Conservation (phyloP, 163 green algal genomes). For the Volvox carteri region DNA sequence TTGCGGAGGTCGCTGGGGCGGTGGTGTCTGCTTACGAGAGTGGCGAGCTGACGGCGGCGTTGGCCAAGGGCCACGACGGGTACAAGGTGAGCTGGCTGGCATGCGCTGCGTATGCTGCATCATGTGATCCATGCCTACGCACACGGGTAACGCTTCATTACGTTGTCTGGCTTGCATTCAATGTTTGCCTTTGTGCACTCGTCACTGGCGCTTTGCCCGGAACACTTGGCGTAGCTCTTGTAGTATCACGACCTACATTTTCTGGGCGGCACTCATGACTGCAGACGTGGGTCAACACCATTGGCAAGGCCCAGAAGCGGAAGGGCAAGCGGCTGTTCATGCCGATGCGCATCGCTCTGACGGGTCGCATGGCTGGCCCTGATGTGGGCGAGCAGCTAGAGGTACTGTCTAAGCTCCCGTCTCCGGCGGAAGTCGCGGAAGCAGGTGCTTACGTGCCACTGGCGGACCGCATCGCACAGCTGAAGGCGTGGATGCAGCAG, state of each 20-base stretch:
- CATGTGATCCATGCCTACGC: too few species aligned
- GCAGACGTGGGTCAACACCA: constrained; percentile 88
- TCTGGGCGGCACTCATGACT: too few species aligned
- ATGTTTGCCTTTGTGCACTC: not conserved
- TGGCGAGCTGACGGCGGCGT: constrained; percentile 86
- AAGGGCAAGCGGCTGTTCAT: constrained; percentile 99
- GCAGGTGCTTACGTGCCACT: constrained; percentile 76
- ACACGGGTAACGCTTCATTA: not conserved
- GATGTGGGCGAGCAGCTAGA: constrained; percentile 92
- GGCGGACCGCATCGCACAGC: constrained; percentile 77
- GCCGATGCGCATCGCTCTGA: constrained; percentile 95
- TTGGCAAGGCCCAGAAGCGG: constrained; percentile 94
- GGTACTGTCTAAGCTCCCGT: constrained; percentile 81
- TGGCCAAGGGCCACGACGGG: constrained; percentile 78
- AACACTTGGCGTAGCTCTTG: too few species aligned
- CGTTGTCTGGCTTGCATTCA: not conserved
- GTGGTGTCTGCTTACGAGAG: constrained; percentile 85
- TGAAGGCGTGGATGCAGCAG: constrained; percentile 74
- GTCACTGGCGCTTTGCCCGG: not conserved
- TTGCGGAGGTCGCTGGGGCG: constrained; percentile 80
- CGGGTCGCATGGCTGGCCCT: constrained; percentile 87
- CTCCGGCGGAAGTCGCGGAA: constrained; percentile 74
- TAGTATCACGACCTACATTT: too few species aligned
- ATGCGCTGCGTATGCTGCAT: too few species aligned
- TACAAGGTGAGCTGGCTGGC: constrained; percentile 78